phyloP scores from a whole-genome alignment of 2,329 filamentous ascomycete species.

The Elsinoe australis region DNA sequence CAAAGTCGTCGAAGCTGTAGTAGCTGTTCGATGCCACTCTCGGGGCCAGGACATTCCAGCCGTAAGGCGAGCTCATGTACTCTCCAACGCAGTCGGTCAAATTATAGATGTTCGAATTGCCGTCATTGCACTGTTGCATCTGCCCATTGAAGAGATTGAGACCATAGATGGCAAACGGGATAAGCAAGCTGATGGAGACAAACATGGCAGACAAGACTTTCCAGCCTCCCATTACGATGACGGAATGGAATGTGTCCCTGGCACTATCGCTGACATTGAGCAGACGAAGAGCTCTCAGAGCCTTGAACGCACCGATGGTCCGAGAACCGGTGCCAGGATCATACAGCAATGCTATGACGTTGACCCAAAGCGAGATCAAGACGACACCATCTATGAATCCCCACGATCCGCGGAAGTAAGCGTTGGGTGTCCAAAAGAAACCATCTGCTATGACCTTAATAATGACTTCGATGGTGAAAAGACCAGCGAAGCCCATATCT shows the following conservation, averaged over 20 bases:
- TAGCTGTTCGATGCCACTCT: conserved; percentile 72
- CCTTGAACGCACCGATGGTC: conserved; percentile 94
- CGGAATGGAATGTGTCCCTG: conserved; percentile 89
- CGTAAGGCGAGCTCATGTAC: conserved; percentile 66
- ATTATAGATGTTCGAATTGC: conserved; percentile 46
- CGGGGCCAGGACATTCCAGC: conserved; percentile 78
- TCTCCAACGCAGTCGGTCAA: conserved; percentile 77
- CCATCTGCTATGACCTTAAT: conserved; percentile 96
- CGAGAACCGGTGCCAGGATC: conserved; percentile 79
- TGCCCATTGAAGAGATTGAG: conserved; percentile 85
- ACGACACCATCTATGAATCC: conserved; percentile 91
- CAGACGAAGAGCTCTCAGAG: conserved; percentile 78
- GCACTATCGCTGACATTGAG: conserved; percentile 96
- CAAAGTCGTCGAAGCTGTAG: conserved; percentile 92
- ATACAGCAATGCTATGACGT: conserved; percentile 73
- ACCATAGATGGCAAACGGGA: conserved; percentile 94
- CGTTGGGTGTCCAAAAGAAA: conserved; percentile 93
- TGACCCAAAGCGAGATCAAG: conserved; percentile 89
- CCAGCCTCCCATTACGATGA: conserved; percentile 89
- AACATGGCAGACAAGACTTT: conserved; percentile 89
- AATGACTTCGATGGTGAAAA: conserved; percentile 78
- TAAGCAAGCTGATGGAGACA: conserved; percentile 85
- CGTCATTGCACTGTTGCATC: conserved; percentile 74
- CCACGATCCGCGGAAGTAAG: conserved; percentile 94
- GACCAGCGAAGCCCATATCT: conserved; percentile 76